Percentiles rank a stretch among this genome's conserved stretches.
Evolutionary conservation across 352 stramenopile species (phyloP).

Genomic region (Pythium apleroticum): DNA sequence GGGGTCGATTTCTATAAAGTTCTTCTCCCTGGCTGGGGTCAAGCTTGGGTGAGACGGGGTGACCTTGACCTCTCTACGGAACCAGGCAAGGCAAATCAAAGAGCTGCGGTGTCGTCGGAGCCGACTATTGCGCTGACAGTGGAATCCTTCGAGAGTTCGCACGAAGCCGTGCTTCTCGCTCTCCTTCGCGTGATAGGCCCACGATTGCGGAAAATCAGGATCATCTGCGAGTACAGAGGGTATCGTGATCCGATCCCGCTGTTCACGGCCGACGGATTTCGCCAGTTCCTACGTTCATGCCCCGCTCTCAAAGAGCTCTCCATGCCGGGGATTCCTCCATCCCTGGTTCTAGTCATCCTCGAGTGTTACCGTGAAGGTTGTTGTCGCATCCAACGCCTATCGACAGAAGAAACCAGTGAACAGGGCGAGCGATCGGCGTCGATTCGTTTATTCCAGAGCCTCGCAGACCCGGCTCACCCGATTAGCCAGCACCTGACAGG

Average conservation of each 20-base stretch:
- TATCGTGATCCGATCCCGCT: background rate
- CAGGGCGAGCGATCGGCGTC: background rate
- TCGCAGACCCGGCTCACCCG: background rate
- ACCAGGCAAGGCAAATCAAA: too few species aligned
- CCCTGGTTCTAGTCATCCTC: background rate
- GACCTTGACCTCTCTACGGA: background rate
- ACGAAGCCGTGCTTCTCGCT: background rate
- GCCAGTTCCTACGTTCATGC: background rate
- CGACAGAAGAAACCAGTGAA: background rate
- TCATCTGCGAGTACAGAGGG: background rate
- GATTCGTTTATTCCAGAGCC: background rate
- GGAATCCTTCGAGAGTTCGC: background rate
- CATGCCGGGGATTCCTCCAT: background rate
- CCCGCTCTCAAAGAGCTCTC: background rate
- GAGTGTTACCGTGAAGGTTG: background rate
- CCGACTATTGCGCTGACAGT: background rate
- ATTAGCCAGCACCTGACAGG: background rate
- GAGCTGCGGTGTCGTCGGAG: too few species aligned
- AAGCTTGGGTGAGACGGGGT: background rate
- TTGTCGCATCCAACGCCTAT: background rate
- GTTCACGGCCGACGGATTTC: background rate
- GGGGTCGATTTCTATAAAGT: background rate
- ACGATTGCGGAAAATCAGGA: background rate
- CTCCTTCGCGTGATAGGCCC: background rate
- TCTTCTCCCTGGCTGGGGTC: background rate